Conservation (phyloP, 2,329 filamentous ascomycete species). For the Ascochyta koolunga region DNA sequence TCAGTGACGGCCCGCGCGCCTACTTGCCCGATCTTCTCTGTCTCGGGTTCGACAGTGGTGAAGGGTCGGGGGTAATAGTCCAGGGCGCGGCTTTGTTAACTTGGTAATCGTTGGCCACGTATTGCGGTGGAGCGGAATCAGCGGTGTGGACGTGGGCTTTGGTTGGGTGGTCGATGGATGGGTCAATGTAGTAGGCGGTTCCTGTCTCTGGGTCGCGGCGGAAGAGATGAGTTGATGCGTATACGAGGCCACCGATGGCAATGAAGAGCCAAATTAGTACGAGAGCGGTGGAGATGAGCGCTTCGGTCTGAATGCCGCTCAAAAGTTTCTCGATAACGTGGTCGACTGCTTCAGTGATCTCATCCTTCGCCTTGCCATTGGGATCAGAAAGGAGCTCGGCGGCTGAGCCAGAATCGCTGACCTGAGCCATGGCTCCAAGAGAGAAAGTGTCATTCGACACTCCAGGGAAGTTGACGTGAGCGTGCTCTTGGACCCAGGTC, state of each 20-base stretch:
- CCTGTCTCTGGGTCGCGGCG: constrained; percentile 69
- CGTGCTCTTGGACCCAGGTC: constrained; percentile 91
- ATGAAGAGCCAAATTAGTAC: constrained; percentile 79
- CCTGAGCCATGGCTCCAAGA: constrained; percentile 69
- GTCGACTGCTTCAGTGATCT: constrained; percentile 77
- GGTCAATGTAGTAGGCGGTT: constrained; percentile 44
- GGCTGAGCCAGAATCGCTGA: constrained; percentile 59
- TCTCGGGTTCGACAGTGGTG: constrained; percentile 48
- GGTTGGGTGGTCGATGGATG: constrained; percentile 26
- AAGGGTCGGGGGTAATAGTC: constrained; percentile 53
- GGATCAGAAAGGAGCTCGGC: constrained; percentile 79
- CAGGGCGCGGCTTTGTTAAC: constrained; percentile 56
- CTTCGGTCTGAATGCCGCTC: constrained; percentile 73
- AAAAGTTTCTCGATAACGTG: constrained; percentile 72
- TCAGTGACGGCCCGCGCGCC: constrained; percentile 51
- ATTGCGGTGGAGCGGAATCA: constrained; percentile 49
- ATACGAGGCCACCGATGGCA: constrained; percentile 73
- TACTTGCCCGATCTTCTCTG: constrained; percentile 54
- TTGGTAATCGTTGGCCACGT: constrained; percentile 50
- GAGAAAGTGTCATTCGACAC: constrained; percentile 85
- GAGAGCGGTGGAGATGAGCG: constrained; percentile 77
- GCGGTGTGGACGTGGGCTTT: constrained; percentile 22
- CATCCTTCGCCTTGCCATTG: constrained; percentile 74
- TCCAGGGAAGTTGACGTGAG: constrained; percentile 78
- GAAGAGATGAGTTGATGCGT: constrained; percentile 67